Base-by-base conservation (phyloP, 2,329 filamentous ascomycete species). In the Talaromyces sp. region DNA sequence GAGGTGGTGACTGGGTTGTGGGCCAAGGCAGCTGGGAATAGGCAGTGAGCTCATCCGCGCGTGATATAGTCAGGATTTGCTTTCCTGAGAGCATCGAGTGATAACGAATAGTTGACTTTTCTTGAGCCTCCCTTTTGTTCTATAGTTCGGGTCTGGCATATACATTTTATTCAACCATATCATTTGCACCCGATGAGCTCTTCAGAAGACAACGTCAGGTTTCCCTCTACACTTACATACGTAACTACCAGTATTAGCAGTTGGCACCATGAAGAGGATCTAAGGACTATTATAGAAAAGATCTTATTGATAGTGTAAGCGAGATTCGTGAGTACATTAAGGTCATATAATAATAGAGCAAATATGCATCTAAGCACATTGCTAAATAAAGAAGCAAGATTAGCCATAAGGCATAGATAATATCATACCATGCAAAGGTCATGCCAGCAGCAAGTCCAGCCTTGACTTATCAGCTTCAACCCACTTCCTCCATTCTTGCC, bases 401-500 rank as follows among this genome's bases (percentile, higher is more conserved):
- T 11, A 8, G 11, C 19, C 17, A 31, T 54, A 56, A 22, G 7
- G 1, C 19, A 31, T 17, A 31, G 17, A 31, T 29, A 6, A 31
- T 53, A 56, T n/a, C 53, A 36, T 56, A 19, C n/a, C n/a, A n/a
- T n/a, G n/a, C n/a, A 38, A 56, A 56, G 17, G 13, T 62, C 36
- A 61, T 56, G 58, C 29, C n/a, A 51, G 36, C 45, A 64, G 36
- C 47, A 61, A 34, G 3, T 53, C 61, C 60, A 61, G 22, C 15
- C 65, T 61, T 25, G 61, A 34, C 29, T 67, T 40, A 19, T 67
- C 56, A 25, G 61, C 54, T 6, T 67, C 40, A 49, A 88, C 85
- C 90, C 92, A 95, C 17, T 89, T 85, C 75, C 87, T 87, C 91
- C 93, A 97, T 70, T 85, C 85, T 82, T 86, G 89, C 84, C 89